Conservation (phyloP, 2,329 filamentous ascomycete genomes). For the Sporothrix schenckii region DNA sequence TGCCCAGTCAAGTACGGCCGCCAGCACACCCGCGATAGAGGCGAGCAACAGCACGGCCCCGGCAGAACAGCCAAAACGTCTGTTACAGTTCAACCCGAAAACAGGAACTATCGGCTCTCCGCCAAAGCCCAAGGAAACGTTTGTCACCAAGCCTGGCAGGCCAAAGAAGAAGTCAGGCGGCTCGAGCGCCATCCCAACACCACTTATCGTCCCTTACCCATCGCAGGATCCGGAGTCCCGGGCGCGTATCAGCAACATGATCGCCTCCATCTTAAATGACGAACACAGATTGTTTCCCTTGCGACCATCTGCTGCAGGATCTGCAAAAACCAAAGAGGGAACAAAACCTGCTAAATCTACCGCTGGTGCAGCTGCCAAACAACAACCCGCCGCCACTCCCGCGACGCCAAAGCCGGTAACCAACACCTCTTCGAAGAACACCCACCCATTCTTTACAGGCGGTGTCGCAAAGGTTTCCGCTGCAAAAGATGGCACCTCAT, state of each 20-base stretch:
- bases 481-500: slow-evolving; percentile 34
- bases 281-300: slow-evolving; percentile 18
- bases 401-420: slow-evolving; percentile 14
- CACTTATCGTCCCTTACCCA: slow-evolving; percentile 29
- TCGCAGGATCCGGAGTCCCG: slow-evolving; percentile 19
- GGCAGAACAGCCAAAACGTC: slow-evolving; percentile 46
- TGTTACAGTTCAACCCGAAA: slow-evolving; percentile 60
- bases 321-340: neutral
- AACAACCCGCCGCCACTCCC: neutral
- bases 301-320: neutral
- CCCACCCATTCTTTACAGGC: slow-evolving; percentile 69
- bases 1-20: neutral
- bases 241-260: slow-evolving; percentile 30
- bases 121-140: slow-evolving; percentile 48
- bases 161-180: slow-evolving; percentile 25
- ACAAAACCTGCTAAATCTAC: neutral
- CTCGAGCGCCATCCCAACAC: neutral
- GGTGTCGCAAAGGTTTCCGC: slow-evolving; percentile 48
- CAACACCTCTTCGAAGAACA: slow-evolving; percentile 35
- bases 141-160: neutral
- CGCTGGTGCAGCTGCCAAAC: neutral
- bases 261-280: slow-evolving; percentile 26
- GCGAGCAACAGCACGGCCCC: neutral
- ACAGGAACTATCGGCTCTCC: slow-evolving; percentile 66
- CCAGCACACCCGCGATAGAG: slow-evolving; percentile 12